These are phyloP conservation scores for Trebouxiophyceae sp. DNA, from an alignment of 163 green algal genomes.

Conservation along the genomic window DNA sequence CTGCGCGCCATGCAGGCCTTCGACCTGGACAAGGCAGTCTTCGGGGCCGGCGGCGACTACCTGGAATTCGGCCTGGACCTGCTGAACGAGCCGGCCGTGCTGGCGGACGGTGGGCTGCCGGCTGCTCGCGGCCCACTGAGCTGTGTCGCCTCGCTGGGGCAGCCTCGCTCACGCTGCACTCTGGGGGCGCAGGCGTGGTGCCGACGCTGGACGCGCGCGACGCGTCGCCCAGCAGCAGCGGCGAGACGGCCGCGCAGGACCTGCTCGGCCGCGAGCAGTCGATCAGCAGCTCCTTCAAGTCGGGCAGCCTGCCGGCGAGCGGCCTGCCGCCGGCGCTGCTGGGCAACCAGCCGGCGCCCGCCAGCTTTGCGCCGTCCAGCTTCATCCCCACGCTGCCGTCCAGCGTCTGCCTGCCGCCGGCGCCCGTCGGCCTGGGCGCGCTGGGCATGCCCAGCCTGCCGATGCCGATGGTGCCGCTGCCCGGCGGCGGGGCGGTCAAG, in stretches of 20 bases:
- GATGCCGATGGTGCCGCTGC: background rate
- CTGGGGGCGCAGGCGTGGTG: background rate
- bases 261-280: too few relatives aligned
- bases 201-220: background rate
- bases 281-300: too few relatives aligned
- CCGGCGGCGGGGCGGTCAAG: background rate
- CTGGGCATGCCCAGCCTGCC: background rate
- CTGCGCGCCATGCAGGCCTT: background rate
- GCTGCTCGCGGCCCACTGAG: too few relatives aligned
- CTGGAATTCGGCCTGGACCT: constrained; percentile 5
- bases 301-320: too few relatives aligned
- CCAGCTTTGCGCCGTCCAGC: background rate
- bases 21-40: constrained; percentile 3
- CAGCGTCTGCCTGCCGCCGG: background rate
- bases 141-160: too few relatives aligned
- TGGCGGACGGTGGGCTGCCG: too few relatives aligned
- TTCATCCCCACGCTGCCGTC: background rate
- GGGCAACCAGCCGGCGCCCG: background rate
- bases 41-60: background rate
- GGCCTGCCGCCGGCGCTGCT: constrained; percentile 1
- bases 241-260: too few relatives aligned
- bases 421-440: background rate
- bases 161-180: background rate
- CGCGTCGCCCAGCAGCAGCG: background rate
- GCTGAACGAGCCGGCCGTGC: background rate